phyloP scores from a whole-genome alignment of 2,329 filamentous ascomycete genomes.

The Thielaviopsis musarum region DNA sequence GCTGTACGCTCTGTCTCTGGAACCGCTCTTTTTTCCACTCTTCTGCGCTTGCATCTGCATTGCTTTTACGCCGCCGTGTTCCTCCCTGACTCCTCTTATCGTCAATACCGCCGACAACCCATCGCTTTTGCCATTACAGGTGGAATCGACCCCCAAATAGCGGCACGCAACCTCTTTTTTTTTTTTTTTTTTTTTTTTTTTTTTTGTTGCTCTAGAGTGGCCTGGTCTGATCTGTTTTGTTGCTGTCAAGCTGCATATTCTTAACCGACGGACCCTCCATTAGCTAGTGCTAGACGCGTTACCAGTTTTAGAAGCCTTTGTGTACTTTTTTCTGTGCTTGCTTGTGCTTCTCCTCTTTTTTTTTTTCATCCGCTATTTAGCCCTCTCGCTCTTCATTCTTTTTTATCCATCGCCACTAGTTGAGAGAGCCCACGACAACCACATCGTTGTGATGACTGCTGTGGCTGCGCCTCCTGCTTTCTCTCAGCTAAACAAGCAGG shows the following conservation, averaged over 20 bases:
- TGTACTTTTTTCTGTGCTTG: background rate
- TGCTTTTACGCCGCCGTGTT: background rate
- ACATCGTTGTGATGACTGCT: constrained; percentile 37
- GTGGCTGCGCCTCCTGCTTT: constrained; percentile 50
- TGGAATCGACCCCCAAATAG: background rate
- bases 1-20: background rate
- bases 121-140: background rate
- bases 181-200: background rate
- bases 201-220: background rate
- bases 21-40: background rate
- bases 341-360: background rate
- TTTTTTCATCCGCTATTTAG: background rate
- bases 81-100: background rate
- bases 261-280: background rate
- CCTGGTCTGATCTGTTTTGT: background rate
- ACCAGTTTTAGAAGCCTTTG: background rate
- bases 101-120: background rate
- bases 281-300: background rate
- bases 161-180: background rate
- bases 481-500: constrained; percentile 44
- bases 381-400: background rate
- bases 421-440: constrained; percentile 6
- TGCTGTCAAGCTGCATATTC: background rate
- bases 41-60: background rate
- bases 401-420: background rate